A percentile compares a stretch with the other conserved stretches of the same genome.
These are phyloP conservation scores for Macrocybe gigantea DNA, from an alignment of 768 basidiomycete genomes.

Conservation along the genomic window DNA sequence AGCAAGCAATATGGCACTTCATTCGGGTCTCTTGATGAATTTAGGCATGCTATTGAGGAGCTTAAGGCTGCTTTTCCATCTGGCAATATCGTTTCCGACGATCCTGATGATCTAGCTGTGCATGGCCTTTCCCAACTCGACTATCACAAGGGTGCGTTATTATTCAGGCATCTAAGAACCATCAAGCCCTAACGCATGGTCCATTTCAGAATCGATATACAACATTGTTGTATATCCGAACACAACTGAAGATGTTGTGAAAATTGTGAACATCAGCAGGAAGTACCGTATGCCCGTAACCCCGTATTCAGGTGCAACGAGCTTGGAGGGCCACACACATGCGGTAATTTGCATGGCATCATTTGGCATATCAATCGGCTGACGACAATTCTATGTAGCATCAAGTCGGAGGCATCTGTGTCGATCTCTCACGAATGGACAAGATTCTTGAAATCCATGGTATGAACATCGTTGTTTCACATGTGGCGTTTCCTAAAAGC, in stretches of 20 bases:
- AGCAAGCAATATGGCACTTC: constrained; percentile 9
- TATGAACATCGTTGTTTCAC: constrained; percentile 19
- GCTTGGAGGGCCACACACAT: constrained; percentile 65
- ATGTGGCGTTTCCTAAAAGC: neutral
- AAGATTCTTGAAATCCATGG: constrained; percentile 71
- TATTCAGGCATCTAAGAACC: neutral
- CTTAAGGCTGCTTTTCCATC: constrained; percentile 33
- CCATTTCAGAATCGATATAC: constrained; percentile 33
- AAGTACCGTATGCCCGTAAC: constrained; percentile 74
- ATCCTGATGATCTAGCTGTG: constrained; percentile 40
- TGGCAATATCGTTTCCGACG: constrained; percentile 38
- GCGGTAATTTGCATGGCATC: constrained; percentile 44
- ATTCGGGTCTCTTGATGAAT: constrained; percentile 51
- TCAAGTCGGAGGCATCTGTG: constrained; percentile 61
- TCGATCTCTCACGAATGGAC: constrained; percentile 79
- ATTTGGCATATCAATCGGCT: neutral
- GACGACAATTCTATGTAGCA: constrained; percentile 20
- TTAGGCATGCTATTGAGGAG: constrained; percentile 45
- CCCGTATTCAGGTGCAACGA: constrained; percentile 78
- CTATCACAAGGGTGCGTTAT: constrained; percentile 40
- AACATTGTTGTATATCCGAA: constrained; percentile 60
- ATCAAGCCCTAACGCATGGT: neutral
- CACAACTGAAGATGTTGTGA: constrained; percentile 77
- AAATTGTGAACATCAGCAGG: constrained; percentile 68
- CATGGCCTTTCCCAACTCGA: constrained; percentile 54